Conservation (phyloP, 176 grass and related monocot genomes). For the Paspalum notatum region DNA sequence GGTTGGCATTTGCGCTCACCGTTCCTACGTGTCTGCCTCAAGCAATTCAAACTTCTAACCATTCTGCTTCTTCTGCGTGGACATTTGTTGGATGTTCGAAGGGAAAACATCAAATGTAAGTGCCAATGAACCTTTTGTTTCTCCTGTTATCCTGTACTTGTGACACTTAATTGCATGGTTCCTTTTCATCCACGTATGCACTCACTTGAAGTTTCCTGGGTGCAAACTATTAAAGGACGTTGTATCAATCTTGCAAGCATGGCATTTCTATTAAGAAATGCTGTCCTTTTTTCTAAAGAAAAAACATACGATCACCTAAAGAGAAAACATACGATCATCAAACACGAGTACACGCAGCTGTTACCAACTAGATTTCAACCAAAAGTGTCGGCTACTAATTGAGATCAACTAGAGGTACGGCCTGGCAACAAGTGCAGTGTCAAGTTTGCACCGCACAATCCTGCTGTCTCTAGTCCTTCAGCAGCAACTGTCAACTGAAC, state of each 20-base stretch:
- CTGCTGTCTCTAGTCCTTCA: constrained; percentile 10
- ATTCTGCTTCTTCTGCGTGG: constrained; percentile 25
- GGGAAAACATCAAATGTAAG: constrained; percentile 83
- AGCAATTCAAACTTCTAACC: constrained; percentile 20
- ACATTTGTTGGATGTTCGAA: constrained; percentile 44
- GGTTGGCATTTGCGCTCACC: constrained; percentile 6
- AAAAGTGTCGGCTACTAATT: constrained; percentile 35
- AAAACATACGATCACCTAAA: not conserved
- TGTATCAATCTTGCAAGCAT: not conserved
- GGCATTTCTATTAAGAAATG: not conserved
- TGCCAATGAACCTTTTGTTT: not conserved
- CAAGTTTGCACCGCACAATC: constrained; percentile 32
- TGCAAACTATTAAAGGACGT: constrained; percentile 1
- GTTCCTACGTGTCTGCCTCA: constrained; percentile 16
- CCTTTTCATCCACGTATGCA: constrained; percentile 35
- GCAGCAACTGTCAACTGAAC: not conserved
- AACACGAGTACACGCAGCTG: constrained; percentile 33
- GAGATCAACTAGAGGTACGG: constrained; percentile 24
- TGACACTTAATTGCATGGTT: constrained; percentile 17
- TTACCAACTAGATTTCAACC: constrained; percentile 44
- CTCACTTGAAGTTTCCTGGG: not conserved
- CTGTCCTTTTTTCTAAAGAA: not conserved
- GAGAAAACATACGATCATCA: not conserved
- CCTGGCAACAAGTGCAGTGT: not conserved
- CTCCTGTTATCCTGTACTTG: not conserved